A percentile compares a stretch with the other conserved stretches of the same genome.
These are phyloP conservation scores for Penicillium polonicum DNA, from an alignment of 2,329 filamentous ascomycete species.

Conservation along the genomic window DNA sequence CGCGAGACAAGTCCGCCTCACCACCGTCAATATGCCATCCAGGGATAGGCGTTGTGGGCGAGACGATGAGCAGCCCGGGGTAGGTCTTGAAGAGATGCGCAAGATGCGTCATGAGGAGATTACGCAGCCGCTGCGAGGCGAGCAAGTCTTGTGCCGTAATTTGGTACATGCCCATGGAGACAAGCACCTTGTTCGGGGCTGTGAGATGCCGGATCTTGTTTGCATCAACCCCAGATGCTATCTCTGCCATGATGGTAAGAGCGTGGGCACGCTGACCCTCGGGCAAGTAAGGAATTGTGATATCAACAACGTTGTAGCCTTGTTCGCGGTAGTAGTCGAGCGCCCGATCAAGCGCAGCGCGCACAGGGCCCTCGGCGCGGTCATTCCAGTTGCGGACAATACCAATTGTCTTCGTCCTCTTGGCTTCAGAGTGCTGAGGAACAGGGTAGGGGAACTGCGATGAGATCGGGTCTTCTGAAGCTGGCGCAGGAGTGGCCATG, in stretches of 20 bases:
- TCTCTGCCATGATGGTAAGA: slow-evolving; percentile 73
- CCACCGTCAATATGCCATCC: slow-evolving; percentile 70
- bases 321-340: slow-evolving; percentile 54
- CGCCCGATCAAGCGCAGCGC: slow-evolving; percentile 59
- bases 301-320: slow-evolving; percentile 47
- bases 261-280: slow-evolving; percentile 76
- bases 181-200: slow-evolving; percentile 66
- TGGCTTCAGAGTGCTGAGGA: slow-evolving; percentile 35
- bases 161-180: slow-evolving; percentile 60
- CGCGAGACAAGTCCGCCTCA: slow-evolving; percentile 59
- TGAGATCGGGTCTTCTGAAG: slow-evolving; percentile 54
- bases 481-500: slow-evolving; percentile 70
- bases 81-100: slow-evolving; percentile 67
- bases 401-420: slow-evolving; percentile 63
- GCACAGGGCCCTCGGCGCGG: slow-evolving; percentile 64
- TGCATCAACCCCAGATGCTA: slow-evolving; percentile 52
- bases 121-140: slow-evolving; percentile 70
- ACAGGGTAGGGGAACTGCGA: slow-evolving; percentile 59
- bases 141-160: slow-evolving; percentile 69
- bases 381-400: slow-evolving; percentile 69
- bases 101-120: slow-evolving; percentile 75
- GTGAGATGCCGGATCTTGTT: slow-evolving; percentile 59
- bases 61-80: slow-evolving; percentile 74
- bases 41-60: slow-evolving; percentile 71
- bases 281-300: slow-evolving; percentile 57